phyloP scores from a whole-genome alignment of 352 stramenopile genomes.

The Globisporangium spinosum region DNA sequence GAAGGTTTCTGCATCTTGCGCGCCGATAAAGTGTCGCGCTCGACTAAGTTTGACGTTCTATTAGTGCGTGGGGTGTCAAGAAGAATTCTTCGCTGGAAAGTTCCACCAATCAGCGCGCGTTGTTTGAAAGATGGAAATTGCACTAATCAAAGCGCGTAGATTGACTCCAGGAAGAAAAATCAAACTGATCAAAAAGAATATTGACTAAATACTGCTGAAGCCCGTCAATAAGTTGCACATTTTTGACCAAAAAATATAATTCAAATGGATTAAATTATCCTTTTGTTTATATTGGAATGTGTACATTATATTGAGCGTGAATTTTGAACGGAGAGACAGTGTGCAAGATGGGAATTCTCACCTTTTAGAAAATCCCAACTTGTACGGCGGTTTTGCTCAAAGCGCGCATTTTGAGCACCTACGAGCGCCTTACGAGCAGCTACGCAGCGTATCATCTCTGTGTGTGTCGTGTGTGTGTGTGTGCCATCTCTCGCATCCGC shows the following conservation, averaged over 20 bases:
- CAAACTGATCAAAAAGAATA: not conserved
- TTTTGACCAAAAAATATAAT: not conserved
- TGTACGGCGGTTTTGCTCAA: not conserved
- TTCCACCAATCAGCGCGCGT: not conserved
- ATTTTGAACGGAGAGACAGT: not conserved
- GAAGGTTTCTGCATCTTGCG: constrained; percentile 66
- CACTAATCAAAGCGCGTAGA: not conserved
- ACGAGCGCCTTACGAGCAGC: not conserved
- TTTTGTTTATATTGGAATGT: not conserved
- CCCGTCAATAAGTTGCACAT: too few species aligned
- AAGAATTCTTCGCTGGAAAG: not conserved
- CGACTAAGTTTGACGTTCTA: constrained; percentile 70
- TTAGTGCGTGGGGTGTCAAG: constrained; percentile 22
- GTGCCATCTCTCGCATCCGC: not conserved
- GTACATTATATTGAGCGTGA: constrained; percentile 7
- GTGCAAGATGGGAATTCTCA: constrained; percentile 2
- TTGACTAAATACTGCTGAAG: too few species aligned
- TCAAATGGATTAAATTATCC: not conserved
- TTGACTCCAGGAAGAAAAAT: not conserved
- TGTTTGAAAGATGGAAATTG: not conserved
- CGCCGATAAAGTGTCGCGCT: not conserved
- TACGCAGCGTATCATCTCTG: not conserved
- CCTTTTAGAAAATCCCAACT: not conserved
- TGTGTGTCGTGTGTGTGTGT: not conserved
- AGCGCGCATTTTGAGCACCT: not conserved